Conservation (phyloP, 306 rosid genomes). For the Myrica gale region DNA sequence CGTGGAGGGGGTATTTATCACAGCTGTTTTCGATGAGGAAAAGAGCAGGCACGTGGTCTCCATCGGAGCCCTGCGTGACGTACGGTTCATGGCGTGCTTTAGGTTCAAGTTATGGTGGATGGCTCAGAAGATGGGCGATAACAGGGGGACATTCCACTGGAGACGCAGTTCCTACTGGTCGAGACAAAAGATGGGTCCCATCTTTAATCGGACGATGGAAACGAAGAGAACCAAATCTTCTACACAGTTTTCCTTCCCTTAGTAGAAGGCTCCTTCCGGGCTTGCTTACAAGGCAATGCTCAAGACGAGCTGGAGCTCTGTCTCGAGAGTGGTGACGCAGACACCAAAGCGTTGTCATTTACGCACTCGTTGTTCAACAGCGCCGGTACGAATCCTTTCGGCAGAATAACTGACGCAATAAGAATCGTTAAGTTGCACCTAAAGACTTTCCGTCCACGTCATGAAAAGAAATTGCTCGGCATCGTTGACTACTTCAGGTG, state of each 20-base stretch:
- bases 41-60: slow-evolving; percentile 66
- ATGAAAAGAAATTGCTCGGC: slow-evolving; percentile 80
- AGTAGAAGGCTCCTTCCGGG: slow-evolving; percentile 70
- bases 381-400: slow-evolving; percentile 77
- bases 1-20: slow-evolving; percentile 65
- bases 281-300: slow-evolving; percentile 66
- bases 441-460: slow-evolving; percentile 68
- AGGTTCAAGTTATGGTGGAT: slow-evolving; percentile 98
- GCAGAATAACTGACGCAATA: slow-evolving; percentile 52
- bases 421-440: slow-evolving; percentile 52
- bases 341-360: slow-evolving; percentile 64
- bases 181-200: slow-evolving; percentile 76
- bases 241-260: slow-evolving; percentile 82
- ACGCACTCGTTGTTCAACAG: slow-evolving; percentile 50
- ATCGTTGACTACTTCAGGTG: slow-evolving; percentile 74
- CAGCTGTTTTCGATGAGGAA: slow-evolving; percentile 46
- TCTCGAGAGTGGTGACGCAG: slow-evolving; percentile 73
- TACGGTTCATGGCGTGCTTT: slow-evolving; percentile 76
- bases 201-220: slow-evolving; percentile 45
- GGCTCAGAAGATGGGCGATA: slow-evolving; percentile 88
- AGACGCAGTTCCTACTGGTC: slow-evolving; percentile 76
- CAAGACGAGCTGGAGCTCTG: slow-evolving; percentile 68
- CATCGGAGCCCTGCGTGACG: slow-evolving; percentile 51
- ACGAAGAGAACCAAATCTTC: slow-evolving; percentile 42
- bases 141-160: slow-evolving; percentile 67